phyloP scores from a whole-genome alignment of 225 moss, liverwort and hornwort genomes.

The Straminergon stramineum region DNA sequence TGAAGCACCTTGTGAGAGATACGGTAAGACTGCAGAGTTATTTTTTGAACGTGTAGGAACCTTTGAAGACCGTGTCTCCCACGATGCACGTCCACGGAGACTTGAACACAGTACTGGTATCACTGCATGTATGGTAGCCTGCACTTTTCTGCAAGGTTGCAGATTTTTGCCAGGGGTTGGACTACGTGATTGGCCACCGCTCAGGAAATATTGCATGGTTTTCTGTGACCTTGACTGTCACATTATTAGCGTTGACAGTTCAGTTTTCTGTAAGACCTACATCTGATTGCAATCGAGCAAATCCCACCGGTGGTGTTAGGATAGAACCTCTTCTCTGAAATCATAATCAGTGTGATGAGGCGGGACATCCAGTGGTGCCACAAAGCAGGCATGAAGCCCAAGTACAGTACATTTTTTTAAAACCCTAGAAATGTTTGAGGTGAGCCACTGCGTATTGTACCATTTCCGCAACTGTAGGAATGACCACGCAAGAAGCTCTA shows the following conservation, averaged over 20 bases:
- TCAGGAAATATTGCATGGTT: not conserved
- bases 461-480: not conserved
- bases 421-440: not conserved
- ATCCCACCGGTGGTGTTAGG: not conserved
- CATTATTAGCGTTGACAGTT: not conserved
- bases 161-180: not conserved
- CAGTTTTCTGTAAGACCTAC: too few relatives aligned
- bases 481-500: not conserved
- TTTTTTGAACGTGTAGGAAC: not conserved
- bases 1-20: not conserved
- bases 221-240: not conserved
- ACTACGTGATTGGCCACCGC: not conserved
- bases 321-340: not conserved
- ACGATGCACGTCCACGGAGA: not conserved
- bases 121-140: not conserved
- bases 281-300: too few relatives aligned
- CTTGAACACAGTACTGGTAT: not conserved
- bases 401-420: too few relatives aligned
- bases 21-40: not conserved
- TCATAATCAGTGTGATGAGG: not conserved
- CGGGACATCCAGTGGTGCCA: too few relatives aligned
- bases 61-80: not conserved
- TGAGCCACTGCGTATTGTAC: too few relatives aligned
- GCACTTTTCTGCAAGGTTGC: not conserved
- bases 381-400: not conserved